Evolutionary conservation across 164 flowering plant genomes (phyloP), one percentile per base, ranked within the genome.

Genomic region (Annona squamosa): DNA sequence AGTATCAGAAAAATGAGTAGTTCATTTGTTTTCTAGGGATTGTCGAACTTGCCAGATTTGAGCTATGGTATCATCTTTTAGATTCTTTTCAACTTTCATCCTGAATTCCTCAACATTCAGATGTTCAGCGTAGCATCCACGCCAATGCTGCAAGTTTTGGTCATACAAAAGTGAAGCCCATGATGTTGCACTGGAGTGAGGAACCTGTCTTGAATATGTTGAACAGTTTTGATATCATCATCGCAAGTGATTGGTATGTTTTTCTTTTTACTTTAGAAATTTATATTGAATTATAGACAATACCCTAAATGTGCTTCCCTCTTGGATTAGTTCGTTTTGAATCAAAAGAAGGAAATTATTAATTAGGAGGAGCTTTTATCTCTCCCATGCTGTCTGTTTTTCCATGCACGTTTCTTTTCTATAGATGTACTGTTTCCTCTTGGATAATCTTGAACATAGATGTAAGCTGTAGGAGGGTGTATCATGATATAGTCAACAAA

Each of bases 171-270:
- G 93, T 94, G 79, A 85, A 77, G 75, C 71, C 88, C 26, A 77
- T 85, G 88, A 66, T 70, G 44, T 82, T 94, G 83, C 97, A 91
- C 67, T 94, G 98, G 98, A 83, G 89, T 79, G 85, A 82, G 68
- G 82, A 79, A 48, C 84, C 80, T 13, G 45, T 68, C 37, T 76
- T 78, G 68, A 74, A 79, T 74, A 61, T 84, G 3, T 63, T 74
- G 18, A 74, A 78, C 78, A 73, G 79, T 70, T 92, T 76, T 37
- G 81, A 81, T 74, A 69, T 81, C 71, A 81, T 81, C 46, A 69
- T 81, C 41, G 81, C 81, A 2, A 78, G 83, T 72, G 83, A 81
- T 71, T 81, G 81, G 83, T 81, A 76, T 37, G 52, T 73, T 63
- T 63, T 63, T 9, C 41, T 45, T 59, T 72, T 70, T 62, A 65